These are phyloP conservation scores for Tricholoma hemisulphureum DNA, from an alignment of 768 basidiomycete species.

Conservation along the genomic window DNA sequence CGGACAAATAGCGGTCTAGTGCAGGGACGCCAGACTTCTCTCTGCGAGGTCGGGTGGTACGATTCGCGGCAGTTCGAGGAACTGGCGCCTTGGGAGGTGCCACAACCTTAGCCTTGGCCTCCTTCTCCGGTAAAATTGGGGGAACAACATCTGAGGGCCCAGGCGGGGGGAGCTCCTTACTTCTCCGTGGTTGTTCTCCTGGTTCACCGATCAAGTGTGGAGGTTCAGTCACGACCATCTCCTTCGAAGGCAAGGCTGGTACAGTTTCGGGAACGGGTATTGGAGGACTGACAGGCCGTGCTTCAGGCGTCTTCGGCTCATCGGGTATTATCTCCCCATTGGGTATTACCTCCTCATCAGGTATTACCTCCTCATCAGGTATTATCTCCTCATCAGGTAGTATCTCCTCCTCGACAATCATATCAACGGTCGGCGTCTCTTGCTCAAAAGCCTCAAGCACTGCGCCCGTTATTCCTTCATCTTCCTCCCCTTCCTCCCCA, in stretches of 20 bases:
- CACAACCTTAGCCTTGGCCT: constrained; percentile 25
- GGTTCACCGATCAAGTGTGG: constrained; percentile 8
- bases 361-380: too few relatives aligned
- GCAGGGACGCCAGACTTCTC: constrained; percentile 85
- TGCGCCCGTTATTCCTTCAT: neutral
- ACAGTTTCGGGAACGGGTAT: constrained; percentile 22
- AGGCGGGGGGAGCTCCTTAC: constrained; percentile 28
- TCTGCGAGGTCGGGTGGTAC: constrained; percentile 44
- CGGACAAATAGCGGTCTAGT: constrained; percentile 69
- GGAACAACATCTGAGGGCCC: constrained; percentile 23
- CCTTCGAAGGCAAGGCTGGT: constrained; percentile 21
- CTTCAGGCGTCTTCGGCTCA: constrained; percentile 79
- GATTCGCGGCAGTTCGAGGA: constrained; percentile 21
- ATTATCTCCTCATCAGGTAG: too few relatives aligned
- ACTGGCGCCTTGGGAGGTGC: constrained; percentile 21
- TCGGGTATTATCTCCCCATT: too few relatives aligned
- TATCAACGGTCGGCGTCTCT: constrained; percentile 13
- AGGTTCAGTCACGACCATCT: constrained; percentile 9
- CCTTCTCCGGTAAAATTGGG: constrained; percentile 31
- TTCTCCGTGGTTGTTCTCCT: constrained; percentile 26
- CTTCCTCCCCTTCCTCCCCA: constrained; percentile 25
- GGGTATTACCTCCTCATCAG: too few relatives aligned
- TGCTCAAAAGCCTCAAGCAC: constrained; percentile 21
- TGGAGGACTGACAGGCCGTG: constrained; percentile 41
- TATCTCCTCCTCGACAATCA: constrained; percentile 20